Conservation (phyloP, 2,329 filamentous ascomycete genomes). For the Colletotrichum eremochloae region DNA sequence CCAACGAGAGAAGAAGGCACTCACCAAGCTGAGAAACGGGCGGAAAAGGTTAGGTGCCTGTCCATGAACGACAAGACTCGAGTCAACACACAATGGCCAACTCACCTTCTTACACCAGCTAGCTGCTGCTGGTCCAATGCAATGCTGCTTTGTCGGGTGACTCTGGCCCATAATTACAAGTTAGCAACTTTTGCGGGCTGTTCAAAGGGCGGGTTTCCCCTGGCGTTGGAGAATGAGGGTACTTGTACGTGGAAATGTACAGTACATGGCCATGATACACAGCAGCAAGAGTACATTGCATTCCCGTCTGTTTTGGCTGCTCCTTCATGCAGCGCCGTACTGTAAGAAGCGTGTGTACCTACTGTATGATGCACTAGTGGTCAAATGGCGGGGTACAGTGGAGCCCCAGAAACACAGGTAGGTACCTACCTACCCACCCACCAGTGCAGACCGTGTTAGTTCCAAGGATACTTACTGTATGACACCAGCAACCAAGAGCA, state of each 20-base stretch:
- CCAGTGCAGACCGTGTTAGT: constrained; percentile 7
- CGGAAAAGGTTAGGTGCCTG: constrained; percentile 15
- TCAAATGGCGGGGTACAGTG: constrained; percentile 40
- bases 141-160: constrained; percentile 23
- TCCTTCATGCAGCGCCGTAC: constrained; percentile 5
- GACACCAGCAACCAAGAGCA: background rate
- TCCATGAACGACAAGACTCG: background rate
- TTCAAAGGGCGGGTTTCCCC: constrained; percentile 34
- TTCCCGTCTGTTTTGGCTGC: background rate
- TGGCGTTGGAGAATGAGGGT: constrained; percentile 16
- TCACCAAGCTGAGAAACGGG: background rate
- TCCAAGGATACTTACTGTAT: constrained; percentile 21
- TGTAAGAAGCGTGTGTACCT: too few relatives aligned
- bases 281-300: background rate
- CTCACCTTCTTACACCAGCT: constrained; percentile 30
- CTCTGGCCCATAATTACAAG: constrained; percentile 16
- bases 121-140: constrained; percentile 7
- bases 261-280: background rate
- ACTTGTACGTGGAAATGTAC: constrained; percentile 4
- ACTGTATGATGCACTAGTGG: constrained; percentile 39
- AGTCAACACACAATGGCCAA: constrained; percentile 24
- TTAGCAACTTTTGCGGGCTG: constrained; percentile 12
- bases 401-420: constrained; percentile 5
- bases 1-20: background rate
- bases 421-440: background rate